Conservation (phyloP, 1,284 basidiomycete genomes). For the Golubevia sp. region DNA sequence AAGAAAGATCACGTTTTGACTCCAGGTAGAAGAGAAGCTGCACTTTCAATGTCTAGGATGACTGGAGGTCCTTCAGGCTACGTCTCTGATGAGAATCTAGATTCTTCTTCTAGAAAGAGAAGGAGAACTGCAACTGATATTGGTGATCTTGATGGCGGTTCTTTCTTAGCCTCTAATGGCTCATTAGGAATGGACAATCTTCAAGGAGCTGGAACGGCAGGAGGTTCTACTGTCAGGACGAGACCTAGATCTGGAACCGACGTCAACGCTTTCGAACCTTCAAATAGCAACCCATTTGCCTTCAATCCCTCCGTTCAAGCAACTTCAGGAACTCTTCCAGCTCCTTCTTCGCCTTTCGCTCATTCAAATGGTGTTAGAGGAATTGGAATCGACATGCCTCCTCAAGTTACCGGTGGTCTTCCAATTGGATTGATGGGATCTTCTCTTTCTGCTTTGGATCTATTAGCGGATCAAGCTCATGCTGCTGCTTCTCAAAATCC, state of each 20-base stretch:
- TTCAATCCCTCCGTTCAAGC: too few species aligned
- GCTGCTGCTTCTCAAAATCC: slow-evolving; percentile 50
- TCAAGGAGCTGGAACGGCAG: not conserved
- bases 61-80: not conserved
- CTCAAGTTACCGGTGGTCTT: not conserved
- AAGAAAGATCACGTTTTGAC: not conserved
- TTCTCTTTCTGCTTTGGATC: slow-evolving; percentile 47
- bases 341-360: too few species aligned
- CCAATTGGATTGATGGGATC: slow-evolving; percentile 3
- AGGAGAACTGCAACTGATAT: not conserved
- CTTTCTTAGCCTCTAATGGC: not conserved
- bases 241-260: not conserved
- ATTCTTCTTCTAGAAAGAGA: not conserved
- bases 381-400: not conserved
- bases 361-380: not conserved
- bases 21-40: not conserved
- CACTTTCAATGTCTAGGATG: too few species aligned
- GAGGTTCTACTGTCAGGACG: not conserved
- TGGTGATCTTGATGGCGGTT: not conserved
- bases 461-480: slow-evolving; percentile 54
- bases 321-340: not conserved
- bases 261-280: not conserved
- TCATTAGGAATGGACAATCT: too few species aligned
- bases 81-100: not conserved
- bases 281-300: not conserved